Evolutionary conservation across 176 grass and related monocot genomes (phyloP), one percentile per base, ranked within the genome.

Genomic region (Rhipidocladum racemiflorum): DNA sequence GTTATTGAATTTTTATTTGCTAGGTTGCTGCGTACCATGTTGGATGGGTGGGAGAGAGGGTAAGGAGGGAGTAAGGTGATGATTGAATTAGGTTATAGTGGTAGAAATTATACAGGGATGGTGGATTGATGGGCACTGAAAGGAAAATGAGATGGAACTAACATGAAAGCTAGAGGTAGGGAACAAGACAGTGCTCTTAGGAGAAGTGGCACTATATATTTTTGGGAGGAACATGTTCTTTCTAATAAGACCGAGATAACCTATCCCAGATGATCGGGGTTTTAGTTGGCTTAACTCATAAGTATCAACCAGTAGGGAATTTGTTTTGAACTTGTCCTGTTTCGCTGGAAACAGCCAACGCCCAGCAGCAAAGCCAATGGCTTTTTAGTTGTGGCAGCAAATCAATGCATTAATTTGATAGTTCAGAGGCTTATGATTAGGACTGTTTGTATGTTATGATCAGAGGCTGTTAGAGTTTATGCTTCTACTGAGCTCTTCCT

Each of bases 201-300:
- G 49, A 68, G 29, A 67, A 51, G 23, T 8, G 5, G 74, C 5
- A 13, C 39, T 43, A 18, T 42, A 60, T 43, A 61, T 61, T 18
- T 25, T 29, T 16, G 20, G 32, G 32, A 57, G 51, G 55, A 56
- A 14, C 49, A 56, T 6, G 50, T 10, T 56, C 32, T 56, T 23
- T 56, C 30, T 56, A 74, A 23, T 56, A 74, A 45, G 45, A 13
- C 11, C 3, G 20, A 78, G 10, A 48, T 62, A n/a, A n/a, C 40
- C 25, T 46, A 77, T 62, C 17, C 75, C 61, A 63, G 49, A 67
- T 65, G 9, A 38, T 28, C 16, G 34, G 9, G n/a, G 11, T 56
- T 68, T 67, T 59, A 70, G 35, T 43, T 81, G 20, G 49, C 67
- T 60, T 61, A 82, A 59, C 14, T 82, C 79, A 46, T 46, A 60